Conservation (phyloP, 2,329 filamentous ascomycete species). For the Ambrosiella beaveri region DNA sequence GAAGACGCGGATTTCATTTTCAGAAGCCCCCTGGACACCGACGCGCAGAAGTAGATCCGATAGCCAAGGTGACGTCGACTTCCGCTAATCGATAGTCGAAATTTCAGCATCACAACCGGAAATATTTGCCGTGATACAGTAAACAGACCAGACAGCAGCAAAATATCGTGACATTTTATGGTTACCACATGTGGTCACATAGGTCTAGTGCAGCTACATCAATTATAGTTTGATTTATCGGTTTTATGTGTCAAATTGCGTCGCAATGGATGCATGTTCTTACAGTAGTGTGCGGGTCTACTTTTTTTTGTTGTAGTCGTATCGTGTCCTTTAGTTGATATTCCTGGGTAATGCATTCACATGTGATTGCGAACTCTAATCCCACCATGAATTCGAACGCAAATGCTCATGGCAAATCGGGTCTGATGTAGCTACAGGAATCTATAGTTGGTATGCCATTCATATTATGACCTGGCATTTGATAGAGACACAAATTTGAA, state of each 20-base stretch:
- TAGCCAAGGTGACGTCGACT: neutral
- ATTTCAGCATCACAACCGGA: neutral
- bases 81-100: neutral
- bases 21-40: conserved; percentile 5
- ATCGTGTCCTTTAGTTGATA: neutral
- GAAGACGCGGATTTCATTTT: conserved; percentile 14
- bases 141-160: no score
- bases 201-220: neutral
- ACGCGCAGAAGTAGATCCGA: conserved; percentile 8
- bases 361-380: neutral
- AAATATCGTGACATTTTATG: no score
- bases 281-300: neutral
- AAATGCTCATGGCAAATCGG: no score
- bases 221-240: neutral
- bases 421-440: no score
- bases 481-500: no score
- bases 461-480: no score
- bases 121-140: neutral
- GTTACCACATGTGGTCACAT: neutral
- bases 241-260: neutral
- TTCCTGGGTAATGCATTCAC: neutral
- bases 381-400: no score
- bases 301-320: neutral
- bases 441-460: no score
- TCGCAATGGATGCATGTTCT: neutral